Base-by-base conservation (phyloP, 2,329 filamentous ascomycete genomes). In the Pestalotiopsis sp. region DNA sequence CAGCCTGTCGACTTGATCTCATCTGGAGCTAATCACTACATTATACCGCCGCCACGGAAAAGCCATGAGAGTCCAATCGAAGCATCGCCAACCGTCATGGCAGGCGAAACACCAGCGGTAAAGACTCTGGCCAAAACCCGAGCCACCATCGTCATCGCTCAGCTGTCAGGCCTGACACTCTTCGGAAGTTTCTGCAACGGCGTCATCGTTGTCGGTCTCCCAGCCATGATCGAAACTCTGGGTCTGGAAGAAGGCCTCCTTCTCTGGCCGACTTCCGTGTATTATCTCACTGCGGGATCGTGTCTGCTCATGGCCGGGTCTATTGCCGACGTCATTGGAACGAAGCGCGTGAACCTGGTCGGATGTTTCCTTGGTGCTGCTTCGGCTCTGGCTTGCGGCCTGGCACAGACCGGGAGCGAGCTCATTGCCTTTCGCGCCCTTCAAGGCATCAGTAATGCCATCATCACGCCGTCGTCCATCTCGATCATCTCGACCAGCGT, bases 351-450 rank as follows among this genome's bases (percentile, higher is more conserved):
- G 1, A 41, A 60, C 4, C 56, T 60, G 31, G 52, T 66, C 0
- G 64, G 64, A 20, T 39, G 3, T 11, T 60, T 66, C 12, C 27
- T 66, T 6, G 25, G 39, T 23, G 56, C 36, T 20, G 36, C n/a
- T 4, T 27, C 23, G 11, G 38, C 38, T 25, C 31, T 66, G 27
- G 64, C 27, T 13, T 60, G 36, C 11, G 64, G 64, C 31, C 17
- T 66, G 12, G 25, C 52, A 27, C 64, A 56, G 14, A 66, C 64
- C 7, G 64, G 64, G 13, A 36, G 9, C n/a, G 14, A 66, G 23
- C 52, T 66, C 56, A 60, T 66, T 23, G 64, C 31, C 12, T 45
- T 66, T 23, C 64, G 64, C n/a, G 64, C 64, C 27, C 13, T 66
- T 9, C 52, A 66, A 5, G 64, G 64, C 25, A 56, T 66, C 52